Evolutionary conservation across 441 rosid species (phyloP).

Genomic region (Pelargonium australe): DNA sequence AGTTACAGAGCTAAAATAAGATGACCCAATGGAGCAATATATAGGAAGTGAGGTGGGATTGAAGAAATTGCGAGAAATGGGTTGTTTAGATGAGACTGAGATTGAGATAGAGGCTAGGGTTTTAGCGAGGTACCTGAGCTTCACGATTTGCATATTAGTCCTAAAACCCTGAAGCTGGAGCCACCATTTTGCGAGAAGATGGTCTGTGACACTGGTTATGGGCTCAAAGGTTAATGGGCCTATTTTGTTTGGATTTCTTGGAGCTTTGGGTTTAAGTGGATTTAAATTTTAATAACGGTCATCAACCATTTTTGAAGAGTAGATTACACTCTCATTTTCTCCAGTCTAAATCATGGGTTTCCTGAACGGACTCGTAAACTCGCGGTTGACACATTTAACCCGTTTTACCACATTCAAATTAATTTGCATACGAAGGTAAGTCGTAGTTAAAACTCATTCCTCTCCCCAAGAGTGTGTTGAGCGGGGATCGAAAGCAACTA

Average conservation of each 20-base stretch:
- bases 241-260: not conserved
- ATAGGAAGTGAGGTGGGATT: conserved; percentile 7
- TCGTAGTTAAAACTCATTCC: no score
- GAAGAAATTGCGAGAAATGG: not conserved
- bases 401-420: no score
- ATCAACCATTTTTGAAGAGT: no score
- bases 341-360: no score
- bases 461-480: no score
- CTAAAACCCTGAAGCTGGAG: not conserved
- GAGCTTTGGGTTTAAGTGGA: no score
- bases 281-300: no score
- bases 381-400: no score
- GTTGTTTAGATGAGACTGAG: not conserved
- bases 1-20: conserved; percentile 8
- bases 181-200: not conserved
- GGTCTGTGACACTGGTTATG: not conserved
- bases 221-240: not conserved
- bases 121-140: not conserved
- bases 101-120: not conserved
- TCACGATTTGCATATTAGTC: not conserved
- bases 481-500: no score
- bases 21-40: conserved; percentile 10
- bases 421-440: no score
- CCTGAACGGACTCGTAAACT: no score
- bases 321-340: no score